Conservation (phyloP, 2,329 filamentous ascomycete genomes). For the Grosmannia huntii region DNA sequence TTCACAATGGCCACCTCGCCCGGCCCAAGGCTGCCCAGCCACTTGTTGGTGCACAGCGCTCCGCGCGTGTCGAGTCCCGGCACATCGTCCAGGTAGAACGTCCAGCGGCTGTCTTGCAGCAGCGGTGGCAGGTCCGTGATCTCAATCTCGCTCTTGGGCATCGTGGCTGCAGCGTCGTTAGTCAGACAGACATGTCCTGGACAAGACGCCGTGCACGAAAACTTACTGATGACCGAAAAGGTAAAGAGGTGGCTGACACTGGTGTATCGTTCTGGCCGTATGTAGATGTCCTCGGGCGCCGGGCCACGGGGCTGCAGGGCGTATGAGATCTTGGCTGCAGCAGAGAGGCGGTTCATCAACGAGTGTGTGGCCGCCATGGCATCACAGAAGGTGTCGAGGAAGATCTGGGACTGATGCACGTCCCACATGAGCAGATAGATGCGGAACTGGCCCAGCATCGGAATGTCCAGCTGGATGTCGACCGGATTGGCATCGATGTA, state of each 20-base stretch:
- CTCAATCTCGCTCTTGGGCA: conserved; percentile 50
- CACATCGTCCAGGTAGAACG: conserved; percentile 57
- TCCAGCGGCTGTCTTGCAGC: conserved; percentile 55
- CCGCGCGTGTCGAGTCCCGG: conserved; percentile 40
- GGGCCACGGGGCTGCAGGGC: conserved; percentile 40
- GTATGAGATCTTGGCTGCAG: conserved; percentile 49
- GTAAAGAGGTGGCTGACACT: conserved; percentile 57
- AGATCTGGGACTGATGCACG: conserved; percentile 36
- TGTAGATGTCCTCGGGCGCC: conserved; percentile 51
- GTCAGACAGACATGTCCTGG: too few relatives aligned
- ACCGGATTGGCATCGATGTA: conserved; percentile 70
- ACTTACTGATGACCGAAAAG: conserved; percentile 52
- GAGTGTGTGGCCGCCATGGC: conserved; percentile 37
- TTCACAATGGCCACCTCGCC: conserved; percentile 52
- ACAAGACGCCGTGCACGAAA: background rate
- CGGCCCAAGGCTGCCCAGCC: conserved; percentile 46
- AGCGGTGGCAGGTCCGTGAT: conserved; percentile 49
- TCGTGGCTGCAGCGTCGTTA: conserved; percentile 30
- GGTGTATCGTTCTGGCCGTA: conserved; percentile 56
- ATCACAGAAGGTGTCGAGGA: conserved; percentile 47
- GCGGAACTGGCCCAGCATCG: conserved; percentile 64
- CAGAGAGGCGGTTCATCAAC: conserved; percentile 46
- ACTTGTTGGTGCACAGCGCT: conserved; percentile 51
- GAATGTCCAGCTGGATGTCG: conserved; percentile 65
- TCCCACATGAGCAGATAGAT: conserved; percentile 60